Conservation (phyloP, 108 stramenopile genomes). For the Skeletonema potamos region DNA sequence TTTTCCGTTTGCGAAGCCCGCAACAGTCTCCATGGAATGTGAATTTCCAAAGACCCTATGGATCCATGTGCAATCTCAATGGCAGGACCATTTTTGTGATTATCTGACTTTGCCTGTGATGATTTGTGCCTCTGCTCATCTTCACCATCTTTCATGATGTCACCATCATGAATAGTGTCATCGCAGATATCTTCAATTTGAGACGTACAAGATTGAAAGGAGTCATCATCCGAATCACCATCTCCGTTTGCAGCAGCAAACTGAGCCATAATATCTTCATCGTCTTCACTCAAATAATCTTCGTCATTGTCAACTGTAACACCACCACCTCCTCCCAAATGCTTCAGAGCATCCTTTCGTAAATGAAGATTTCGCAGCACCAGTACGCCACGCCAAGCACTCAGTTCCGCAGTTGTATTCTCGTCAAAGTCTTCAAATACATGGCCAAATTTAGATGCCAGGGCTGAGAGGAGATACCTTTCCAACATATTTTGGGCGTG, state of each 20-base stretch:
- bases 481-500: constrained; percentile 67
- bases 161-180: neutral
- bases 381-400: constrained; percentile 73
- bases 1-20: constrained; percentile 1
- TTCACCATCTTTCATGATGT: neutral
- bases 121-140: neutral
- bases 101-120: neutral
- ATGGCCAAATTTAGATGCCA: constrained; percentile 68
- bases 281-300: constrained; percentile 7
- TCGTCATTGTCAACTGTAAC: neutral
- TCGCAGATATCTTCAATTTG: constrained; percentile 4
- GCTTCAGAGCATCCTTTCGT: constrained; percentile 51
- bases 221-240: constrained; percentile 18
- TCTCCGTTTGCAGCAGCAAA: neutral
- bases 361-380: constrained; percentile 55
- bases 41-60: constrained; percentile 60
- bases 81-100: constrained; percentile 21
- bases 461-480: constrained; percentile 57
- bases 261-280: neutral
- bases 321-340: constrained; percentile 18
- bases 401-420: constrained; percentile 45
- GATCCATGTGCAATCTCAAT: constrained; percentile 63
- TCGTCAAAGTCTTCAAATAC: constrained; percentile 60
- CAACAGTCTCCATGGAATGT: constrained; percentile 64
- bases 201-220: constrained; percentile 16